phyloP scores from a whole-genome alignment of 495 filamentous ascomycete genomes.

The Aspergillus nidulans region DNA sequence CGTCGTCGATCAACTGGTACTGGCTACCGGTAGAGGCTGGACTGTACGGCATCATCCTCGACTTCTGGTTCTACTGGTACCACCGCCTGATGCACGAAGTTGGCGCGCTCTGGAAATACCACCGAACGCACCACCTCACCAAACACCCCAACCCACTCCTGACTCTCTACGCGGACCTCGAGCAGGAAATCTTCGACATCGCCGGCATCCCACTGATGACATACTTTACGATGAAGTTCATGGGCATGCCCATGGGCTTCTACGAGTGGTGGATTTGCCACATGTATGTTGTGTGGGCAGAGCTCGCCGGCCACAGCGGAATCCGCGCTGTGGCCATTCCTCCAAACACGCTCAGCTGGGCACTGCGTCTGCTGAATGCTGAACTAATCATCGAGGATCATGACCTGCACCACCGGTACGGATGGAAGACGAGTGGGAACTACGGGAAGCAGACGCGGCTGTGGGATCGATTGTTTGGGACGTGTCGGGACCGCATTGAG shows the following conservation, averaged over 20 bases:
- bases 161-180: conserved; percentile 38
- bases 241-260: conserved; percentile 39
- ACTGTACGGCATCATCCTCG: conserved; percentile 38
- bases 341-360: conserved; percentile 34
- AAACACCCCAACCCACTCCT: conserved; percentile 43
- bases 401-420: conserved; percentile 41
- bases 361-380: conserved; percentile 27
- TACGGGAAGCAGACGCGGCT: conserved; percentile 43
- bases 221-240: conserved; percentile 24
- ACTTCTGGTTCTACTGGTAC: conserved; percentile 47
- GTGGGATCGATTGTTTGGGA: conserved; percentile 43
- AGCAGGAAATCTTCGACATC: conserved; percentile 44
- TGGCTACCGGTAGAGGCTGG: conserved; percentile 37
- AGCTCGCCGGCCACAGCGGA: conserved; percentile 38
- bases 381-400: conserved; percentile 44
- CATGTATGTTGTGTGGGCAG: conserved; percentile 37
- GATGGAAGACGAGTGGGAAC: conserved; percentile 41
- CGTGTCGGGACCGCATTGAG: conserved; percentile 35
- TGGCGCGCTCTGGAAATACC: conserved; percentile 36
- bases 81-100: conserved; percentile 42
- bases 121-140: conserved; percentile 42
- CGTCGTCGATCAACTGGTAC: conserved; percentile 22
- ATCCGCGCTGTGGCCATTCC: conserved; percentile 32
- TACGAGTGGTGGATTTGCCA: conserved; percentile 46
- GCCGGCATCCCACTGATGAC: conserved; percentile 37